Conservation (phyloP, 148 eudicot species). For the Limonium bicolor region DNA sequence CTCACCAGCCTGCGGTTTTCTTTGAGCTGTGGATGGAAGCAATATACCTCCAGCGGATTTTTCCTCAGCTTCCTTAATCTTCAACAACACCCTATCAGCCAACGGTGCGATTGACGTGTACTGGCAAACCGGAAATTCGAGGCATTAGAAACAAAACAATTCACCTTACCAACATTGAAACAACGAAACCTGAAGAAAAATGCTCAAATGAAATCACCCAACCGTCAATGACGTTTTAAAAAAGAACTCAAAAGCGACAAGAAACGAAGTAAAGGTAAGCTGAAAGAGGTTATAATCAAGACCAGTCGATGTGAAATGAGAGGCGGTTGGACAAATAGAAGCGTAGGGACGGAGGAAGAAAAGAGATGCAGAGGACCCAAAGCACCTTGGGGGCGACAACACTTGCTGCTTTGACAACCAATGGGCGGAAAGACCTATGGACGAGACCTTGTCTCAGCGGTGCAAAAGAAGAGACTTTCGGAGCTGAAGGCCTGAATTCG, state of each 20-base stretch:
- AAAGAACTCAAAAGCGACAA: too few species aligned
- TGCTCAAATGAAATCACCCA: too few species aligned
- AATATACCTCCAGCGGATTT: constrained; percentile 67
- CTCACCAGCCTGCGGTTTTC: constrained; percentile 77
- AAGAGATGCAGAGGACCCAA: not conserved
- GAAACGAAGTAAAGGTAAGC: too few species aligned
- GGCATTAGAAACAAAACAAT: not conserved
- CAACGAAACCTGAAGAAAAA: not conserved
- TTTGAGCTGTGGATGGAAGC: constrained; percentile 56
- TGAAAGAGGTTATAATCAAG: too few species aligned
- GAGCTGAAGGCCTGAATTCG: constrained; percentile 38
- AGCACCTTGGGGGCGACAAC: constrained; percentile 79
- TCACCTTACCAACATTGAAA: not conserved
- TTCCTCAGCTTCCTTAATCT: constrained; percentile 63
- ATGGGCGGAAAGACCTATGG: constrained; percentile 37
- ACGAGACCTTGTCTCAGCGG: constrained; percentile 29
- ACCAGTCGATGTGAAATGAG: too few species aligned
- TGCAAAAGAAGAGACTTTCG: constrained; percentile 23
- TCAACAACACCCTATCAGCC: constrained; percentile 73
- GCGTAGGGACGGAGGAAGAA: not conserved
- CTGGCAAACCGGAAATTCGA: constrained; percentile 29
- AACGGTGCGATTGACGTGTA: constrained; percentile 63
- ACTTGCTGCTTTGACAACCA: constrained; percentile 78
- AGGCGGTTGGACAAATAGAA: not conserved
- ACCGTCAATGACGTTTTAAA: too few species aligned